phyloP scores from a whole-genome alignment of 768 basidiomycete genomes.

The Clathrus columnatus region DNA sequence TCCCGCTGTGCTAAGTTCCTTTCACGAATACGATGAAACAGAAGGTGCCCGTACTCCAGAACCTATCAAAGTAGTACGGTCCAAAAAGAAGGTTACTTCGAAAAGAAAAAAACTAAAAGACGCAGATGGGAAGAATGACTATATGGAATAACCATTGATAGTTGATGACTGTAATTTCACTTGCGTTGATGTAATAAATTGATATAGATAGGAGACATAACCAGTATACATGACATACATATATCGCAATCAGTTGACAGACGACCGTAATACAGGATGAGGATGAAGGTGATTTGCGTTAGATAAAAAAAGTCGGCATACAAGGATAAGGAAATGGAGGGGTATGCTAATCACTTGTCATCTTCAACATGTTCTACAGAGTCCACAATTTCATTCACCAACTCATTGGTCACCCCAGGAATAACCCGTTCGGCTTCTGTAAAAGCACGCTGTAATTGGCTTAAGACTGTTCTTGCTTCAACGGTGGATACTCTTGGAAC shows the following conservation, averaged over 20 bases:
- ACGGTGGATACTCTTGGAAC: conserved; percentile 90
- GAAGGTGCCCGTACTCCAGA: conserved; percentile 49
- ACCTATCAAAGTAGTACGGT: conserved; percentile 65
- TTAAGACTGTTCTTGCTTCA: conserved; percentile 80
- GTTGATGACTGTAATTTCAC: background rate
- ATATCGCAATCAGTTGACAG: background rate
- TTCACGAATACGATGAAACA: conserved; percentile 49
- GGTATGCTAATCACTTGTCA: conserved; percentile 35
- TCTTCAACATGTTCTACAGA: conserved; percentile 88
- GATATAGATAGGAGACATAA: background rate
- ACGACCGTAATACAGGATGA: background rate
- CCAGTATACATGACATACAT: background rate
- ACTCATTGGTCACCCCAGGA: conserved; percentile 86
- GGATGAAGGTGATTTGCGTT: background rate
- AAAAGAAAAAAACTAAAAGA: conserved; percentile 62
- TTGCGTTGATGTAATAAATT: background rate
- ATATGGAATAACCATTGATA: too few species aligned
- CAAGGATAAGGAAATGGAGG: background rate
- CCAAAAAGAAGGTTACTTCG: conserved; percentile 50
- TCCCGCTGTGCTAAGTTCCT: conserved; percentile 26
- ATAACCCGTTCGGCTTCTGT: conserved; percentile 93
- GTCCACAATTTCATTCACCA: conserved; percentile 91
- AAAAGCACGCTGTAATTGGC: conserved; percentile 82
- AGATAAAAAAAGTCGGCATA: background rate
- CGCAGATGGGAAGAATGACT: background rate